A percentile compares a stretch with the other conserved stretches of the same genome.
Evolutionary conservation across 306 rosid genomes (phyloP).

Genomic region (Dalbergia cochinchinensis): DNA sequence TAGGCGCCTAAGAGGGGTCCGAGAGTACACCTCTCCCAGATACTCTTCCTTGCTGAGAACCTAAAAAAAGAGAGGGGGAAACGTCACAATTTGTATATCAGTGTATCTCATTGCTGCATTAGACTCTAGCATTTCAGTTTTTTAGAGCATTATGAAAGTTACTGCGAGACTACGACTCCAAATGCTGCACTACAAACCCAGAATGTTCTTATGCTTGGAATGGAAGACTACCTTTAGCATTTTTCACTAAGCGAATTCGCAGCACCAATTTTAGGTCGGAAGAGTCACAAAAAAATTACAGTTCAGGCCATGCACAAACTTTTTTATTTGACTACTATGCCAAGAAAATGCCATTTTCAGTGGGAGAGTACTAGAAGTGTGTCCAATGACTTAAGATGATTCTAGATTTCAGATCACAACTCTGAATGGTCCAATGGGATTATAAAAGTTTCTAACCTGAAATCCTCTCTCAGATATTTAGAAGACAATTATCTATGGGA

Average conservation of each 20-base stretch:
- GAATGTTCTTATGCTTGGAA: slow-evolving; percentile 26
- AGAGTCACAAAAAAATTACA: background rate
- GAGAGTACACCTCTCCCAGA: slow-evolving; percentile 72
- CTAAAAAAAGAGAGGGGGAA: slow-evolving; percentile 47
- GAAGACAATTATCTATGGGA: background rate
- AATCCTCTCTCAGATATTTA: slow-evolving; percentile 5
- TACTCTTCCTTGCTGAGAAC: slow-evolving; percentile 69
- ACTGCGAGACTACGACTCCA: background rate
- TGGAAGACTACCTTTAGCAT: background rate
- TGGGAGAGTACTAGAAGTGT: slow-evolving; percentile 17
- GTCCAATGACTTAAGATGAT: background rate
- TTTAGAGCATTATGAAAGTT: slow-evolving; percentile 12
- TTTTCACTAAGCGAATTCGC: slow-evolving; percentile 10
- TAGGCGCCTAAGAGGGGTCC: slow-evolving; percentile 73
- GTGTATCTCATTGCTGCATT: background rate
- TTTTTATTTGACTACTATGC: background rate
- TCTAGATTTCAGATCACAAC: slow-evolving; percentile 21
- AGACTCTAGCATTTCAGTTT: background rate
- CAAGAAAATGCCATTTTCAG: slow-evolving; percentile 17
- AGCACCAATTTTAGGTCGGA: slow-evolving; percentile 2
- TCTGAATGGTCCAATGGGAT: slow-evolving; percentile 22
- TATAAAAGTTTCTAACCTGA: background rate
- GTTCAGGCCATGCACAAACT: background rate
- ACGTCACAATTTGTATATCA: background rate
- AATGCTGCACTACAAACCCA: slow-evolving; percentile 23